A percentile compares a stretch with the other conserved stretches of the same genome.
Evolutionary conservation across 2,329 filamentous ascomycete species (phyloP).

Genomic region (Colletotrichum tofieldiae): DNA sequence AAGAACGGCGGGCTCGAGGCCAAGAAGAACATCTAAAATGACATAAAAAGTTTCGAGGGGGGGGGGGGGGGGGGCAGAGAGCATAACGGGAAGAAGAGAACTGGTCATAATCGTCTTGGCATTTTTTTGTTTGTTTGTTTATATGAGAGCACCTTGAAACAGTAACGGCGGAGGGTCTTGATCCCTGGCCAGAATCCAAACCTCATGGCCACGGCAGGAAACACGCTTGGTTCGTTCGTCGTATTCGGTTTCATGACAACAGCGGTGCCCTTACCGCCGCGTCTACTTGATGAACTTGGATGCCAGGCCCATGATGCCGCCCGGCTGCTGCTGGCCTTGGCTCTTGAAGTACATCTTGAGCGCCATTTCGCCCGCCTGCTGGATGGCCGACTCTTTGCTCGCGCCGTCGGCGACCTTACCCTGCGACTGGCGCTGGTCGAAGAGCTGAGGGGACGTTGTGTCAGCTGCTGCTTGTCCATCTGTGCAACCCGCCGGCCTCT

Average conservation of each 20-base stretch:
- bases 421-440: constrained; percentile 70
- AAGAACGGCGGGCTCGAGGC: constrained; percentile 39
- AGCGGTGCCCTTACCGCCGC: background rate
- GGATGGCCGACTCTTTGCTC: constrained; percentile 86
- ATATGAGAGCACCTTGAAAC: too few species aligned
- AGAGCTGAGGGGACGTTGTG: constrained; percentile 60
- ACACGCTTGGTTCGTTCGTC: background rate
- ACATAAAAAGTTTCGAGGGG: too few species aligned
- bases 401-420: constrained; percentile 71
- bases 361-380: constrained; percentile 87
- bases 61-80: background rate
- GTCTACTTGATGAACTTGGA: constrained; percentile 62
- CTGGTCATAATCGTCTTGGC: background rate
- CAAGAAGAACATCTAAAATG: constrained; percentile 40
- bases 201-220: too few species aligned
- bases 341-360: constrained; percentile 93
- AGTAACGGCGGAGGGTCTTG: background rate
- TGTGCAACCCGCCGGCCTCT: background rate
- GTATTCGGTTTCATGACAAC: background rate
- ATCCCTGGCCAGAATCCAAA: background rate
- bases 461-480: background rate
- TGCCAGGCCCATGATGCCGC: constrained; percentile 65
- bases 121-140: background rate
- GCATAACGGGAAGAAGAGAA: too few species aligned
- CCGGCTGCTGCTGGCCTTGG: constrained; percentile 67